A percentile compares a stretch with the other conserved stretches of the same genome.
phyloP scores from a whole-genome alignment of 768 basidiomycete species.

The Psilocybe subaeruginosa region DNA sequence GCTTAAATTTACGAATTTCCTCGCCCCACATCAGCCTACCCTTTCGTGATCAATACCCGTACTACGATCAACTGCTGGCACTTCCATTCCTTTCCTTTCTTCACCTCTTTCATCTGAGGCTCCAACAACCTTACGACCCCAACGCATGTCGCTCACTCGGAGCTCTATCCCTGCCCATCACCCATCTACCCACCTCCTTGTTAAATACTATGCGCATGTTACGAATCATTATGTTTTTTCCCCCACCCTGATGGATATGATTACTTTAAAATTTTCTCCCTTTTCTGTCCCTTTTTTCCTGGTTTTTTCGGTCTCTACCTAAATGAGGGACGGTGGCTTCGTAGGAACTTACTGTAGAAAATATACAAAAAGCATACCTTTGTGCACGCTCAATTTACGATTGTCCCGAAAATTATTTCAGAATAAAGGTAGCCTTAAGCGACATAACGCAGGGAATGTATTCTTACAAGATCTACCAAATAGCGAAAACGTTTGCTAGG shows the following conservation, averaged over 20 bases:
- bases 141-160: background rate
- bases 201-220: background rate
- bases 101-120: background rate
- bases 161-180: background rate
- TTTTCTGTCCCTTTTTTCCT: background rate
- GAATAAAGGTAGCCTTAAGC: background rate
- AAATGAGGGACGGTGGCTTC: too few relatives aligned
- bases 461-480: too few relatives aligned
- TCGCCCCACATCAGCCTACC: background rate
- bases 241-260: background rate
- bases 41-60: background rate
- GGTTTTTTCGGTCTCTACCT: too few relatives aligned
- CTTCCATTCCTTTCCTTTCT: background rate
- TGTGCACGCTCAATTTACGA: background rate
- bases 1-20: background rate
- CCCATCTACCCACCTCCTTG: background rate
- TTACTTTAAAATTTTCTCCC: background rate
- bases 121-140: background rate
- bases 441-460: too few relatives aligned
- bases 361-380: too few relatives aligned
- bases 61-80: background rate
- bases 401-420: background rate
- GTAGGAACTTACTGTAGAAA: too few relatives aligned
- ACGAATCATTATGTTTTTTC: background rate
- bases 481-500: too few relatives aligned